Conservation (phyloP, 208 protist genomes). For the Vickermania spadyakhi region DNA sequence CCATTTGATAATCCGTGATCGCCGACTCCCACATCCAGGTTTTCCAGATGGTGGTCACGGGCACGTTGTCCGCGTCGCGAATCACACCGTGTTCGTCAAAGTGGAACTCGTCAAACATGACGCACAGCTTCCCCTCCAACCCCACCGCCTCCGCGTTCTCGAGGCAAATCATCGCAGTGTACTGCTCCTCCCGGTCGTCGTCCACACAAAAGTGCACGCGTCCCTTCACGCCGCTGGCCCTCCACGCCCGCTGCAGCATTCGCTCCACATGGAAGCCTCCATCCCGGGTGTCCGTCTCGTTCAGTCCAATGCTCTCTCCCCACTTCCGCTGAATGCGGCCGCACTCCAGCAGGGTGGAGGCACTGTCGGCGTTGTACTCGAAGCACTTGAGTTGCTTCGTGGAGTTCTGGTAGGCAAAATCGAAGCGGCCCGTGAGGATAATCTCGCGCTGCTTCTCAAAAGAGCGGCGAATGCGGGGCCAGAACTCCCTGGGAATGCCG, state of each 20-base stretch:
- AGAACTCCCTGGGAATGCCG: slow-evolving; percentile 72
- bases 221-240: slow-evolving; percentile 35
- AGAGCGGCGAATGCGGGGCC: slow-evolving; percentile 75
- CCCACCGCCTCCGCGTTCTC: slow-evolving; percentile 62
- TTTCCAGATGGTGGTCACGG: slow-evolving; percentile 82
- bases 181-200: slow-evolving; percentile 79
- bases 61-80: slow-evolving; percentile 61
- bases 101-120: slow-evolving; percentile 86
- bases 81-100: slow-evolving; percentile 67
- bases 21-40: slow-evolving; percentile 90
- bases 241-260: slow-evolving; percentile 56
- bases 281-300: slow-evolving; percentile 33
- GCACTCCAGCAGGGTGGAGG: slow-evolving; percentile 81
- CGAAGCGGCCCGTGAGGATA: slow-evolving; percentile 77
- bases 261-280: slow-evolving; percentile 50
- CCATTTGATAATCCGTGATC: slow-evolving; percentile 59
- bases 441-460: slow-evolving; percentile 60
- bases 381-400: slow-evolving; percentile 77
- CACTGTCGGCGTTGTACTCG: slow-evolving; percentile 91
- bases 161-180: slow-evolving; percentile 77
- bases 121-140: slow-evolving; percentile 71
- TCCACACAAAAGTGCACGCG: slow-evolving; percentile 87
- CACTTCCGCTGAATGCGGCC: slow-evolving; percentile 85
- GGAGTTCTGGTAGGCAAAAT: slow-evolving; percentile 80
- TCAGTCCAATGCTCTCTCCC: slow-evolving; percentile 62